phyloP scores from a whole-genome alignment of 345 rosid genomes.

The Cardamine resedifolia region DNA sequence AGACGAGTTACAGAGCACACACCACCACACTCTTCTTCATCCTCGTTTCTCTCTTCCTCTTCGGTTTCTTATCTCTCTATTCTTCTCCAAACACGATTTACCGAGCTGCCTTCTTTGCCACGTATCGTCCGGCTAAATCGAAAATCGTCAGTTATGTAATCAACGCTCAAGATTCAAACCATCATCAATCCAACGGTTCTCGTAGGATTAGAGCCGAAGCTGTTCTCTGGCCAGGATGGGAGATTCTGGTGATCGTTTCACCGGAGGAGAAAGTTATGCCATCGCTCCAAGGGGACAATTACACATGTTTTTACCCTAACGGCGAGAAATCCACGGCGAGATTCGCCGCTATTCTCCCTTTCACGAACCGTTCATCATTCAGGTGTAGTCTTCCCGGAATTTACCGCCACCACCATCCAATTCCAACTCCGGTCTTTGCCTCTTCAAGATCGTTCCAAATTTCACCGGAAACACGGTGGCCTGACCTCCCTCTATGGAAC shows the following conservation, averaged over 20 bases:
- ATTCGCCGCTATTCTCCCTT: constrained; percentile 50
- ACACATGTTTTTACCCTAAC: constrained; percentile 61
- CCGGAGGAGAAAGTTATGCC: constrained; percentile 16
- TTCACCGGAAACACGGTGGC: constrained; percentile 18
- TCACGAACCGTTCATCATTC: constrained; percentile 51
- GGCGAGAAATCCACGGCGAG: constrained; percentile 52
- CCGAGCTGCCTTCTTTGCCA: background rate
- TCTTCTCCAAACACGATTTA: constrained; percentile 31
- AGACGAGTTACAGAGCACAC: constrained; percentile 25
- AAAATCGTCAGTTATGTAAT: constrained; percentile 11
- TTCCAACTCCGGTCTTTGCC: constrained; percentile 53
- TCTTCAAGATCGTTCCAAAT: constrained; percentile 19
- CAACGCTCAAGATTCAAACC: constrained; percentile 14
- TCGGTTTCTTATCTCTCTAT: constrained; percentile 33
- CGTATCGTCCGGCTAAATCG: background rate
- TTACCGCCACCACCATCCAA: constrained; percentile 50
- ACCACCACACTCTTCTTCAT: constrained; percentile 39
- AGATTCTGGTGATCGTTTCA: constrained; percentile 52
- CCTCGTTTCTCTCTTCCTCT: constrained; percentile 34
- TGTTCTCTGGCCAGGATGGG: constrained; percentile 76
- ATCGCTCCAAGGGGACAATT: constrained; percentile 7
- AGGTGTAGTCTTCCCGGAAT: constrained; percentile 57
- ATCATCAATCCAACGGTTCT: constrained; percentile 15
- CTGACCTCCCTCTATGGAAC: constrained; percentile 51
- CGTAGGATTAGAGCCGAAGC: constrained; percentile 42